phyloP scores from a whole-genome alignment of 805 yeast species.

The Suhomyces faveliae region DNA sequence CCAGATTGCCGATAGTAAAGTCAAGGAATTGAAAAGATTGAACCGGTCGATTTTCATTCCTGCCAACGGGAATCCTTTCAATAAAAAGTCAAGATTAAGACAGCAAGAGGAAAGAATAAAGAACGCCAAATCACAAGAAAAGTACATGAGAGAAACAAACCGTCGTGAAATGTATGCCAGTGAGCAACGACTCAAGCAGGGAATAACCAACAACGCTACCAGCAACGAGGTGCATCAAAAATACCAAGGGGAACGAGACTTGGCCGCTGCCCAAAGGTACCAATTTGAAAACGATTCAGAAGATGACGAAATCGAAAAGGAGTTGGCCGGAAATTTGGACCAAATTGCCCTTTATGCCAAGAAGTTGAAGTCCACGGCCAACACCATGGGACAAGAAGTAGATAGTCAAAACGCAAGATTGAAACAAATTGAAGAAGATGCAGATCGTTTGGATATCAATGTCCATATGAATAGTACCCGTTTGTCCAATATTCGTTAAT shows the following conservation, averaged over 20 bases:
- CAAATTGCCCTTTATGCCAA: slow-evolving; percentile 68
- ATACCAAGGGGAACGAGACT: slow-evolving; percentile 51
- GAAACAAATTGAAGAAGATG: slow-evolving; percentile 74
- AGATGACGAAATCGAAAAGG: slow-evolving; percentile 90
- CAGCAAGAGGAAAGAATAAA: slow-evolving; percentile 71
- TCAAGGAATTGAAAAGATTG: slow-evolving; percentile 71
- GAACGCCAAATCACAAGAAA: slow-evolving; percentile 59
- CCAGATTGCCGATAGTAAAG: slow-evolving; percentile 77
- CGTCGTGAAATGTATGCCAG: slow-evolving; percentile 59
- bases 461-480: slow-evolving; percentile 75
- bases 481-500: slow-evolving; percentile 53
- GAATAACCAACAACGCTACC: slow-evolving; percentile 46
- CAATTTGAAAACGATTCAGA: slow-evolving; percentile 89
- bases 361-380: slow-evolving; percentile 71
- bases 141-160: slow-evolving; percentile 58
- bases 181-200: slow-evolving; percentile 66
- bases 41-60: slow-evolving; percentile 83
- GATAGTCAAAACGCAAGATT: slow-evolving; percentile 74
- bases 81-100: slow-evolving; percentile 69
- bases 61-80: slow-evolving; percentile 80
- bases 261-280: slow-evolving; percentile 62
- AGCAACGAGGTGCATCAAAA: slow-evolving; percentile 40
- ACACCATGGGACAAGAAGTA: slow-evolving; percentile 72
- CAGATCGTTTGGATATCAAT: slow-evolving; percentile 80
- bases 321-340: slow-evolving; percentile 78